Conservation (phyloP, 257 asterid species). For the Vinca minor region DNA sequence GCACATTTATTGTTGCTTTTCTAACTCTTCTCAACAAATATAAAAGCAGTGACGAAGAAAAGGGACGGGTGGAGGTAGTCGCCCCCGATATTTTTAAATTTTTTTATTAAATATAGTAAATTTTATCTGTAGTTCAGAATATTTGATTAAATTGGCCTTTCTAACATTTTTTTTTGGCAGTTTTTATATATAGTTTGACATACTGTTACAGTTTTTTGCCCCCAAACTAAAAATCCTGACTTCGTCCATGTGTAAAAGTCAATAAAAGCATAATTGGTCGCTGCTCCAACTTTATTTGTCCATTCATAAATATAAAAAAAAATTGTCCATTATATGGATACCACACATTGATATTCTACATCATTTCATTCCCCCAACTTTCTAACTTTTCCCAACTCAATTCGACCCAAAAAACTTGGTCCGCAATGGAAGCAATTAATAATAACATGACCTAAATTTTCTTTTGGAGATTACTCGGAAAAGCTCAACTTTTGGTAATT, state of each 20-base stretch:
- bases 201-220: no score
- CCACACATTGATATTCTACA: neutral
- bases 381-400: constrained; percentile 6
- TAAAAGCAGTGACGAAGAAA: no score
- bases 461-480: neutral
- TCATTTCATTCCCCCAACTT: neutral
- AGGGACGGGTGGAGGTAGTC: no score
- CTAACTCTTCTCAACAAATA: constrained; percentile 11
- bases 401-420: constrained; percentile 8
- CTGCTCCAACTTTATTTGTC: neutral
- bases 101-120: no score
- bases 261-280: no score
- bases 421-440: neutral
- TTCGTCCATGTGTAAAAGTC: no score
- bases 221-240: neutral
- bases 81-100: no score
- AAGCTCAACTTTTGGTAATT: neutral
- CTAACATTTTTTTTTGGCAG: no score
- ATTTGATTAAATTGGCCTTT: no score
- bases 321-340: neutral
- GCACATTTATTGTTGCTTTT: constrained; percentile 5
- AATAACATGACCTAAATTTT: constrained; percentile 11
- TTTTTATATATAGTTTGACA: no score
- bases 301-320: no score
- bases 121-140: no score